phyloP scores from a whole-genome alignment of 371 early-diverging fungal species.

The Mucor plumbeus region DNA sequence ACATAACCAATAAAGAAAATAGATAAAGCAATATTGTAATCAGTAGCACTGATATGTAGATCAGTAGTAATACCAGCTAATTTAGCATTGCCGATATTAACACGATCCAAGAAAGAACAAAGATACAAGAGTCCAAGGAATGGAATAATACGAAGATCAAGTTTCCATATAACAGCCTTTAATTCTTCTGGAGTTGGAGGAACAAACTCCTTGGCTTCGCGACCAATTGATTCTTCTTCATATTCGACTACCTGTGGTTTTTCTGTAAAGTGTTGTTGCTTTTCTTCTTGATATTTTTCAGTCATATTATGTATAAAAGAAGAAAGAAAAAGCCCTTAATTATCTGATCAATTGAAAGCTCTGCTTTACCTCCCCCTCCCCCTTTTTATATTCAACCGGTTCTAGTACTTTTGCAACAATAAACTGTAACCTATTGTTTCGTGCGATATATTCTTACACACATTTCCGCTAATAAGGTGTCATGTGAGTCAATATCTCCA shows the following conservation, averaged over 20 bases:
- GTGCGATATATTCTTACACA: neutral
- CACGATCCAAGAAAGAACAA: constrained; percentile 59
- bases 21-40: constrained; percentile 65
- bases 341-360: neutral
- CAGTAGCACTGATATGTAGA: constrained; percentile 44
- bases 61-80: constrained; percentile 55
- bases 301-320: constrained; percentile 3
- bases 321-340: neutral
- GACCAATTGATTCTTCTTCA: constrained; percentile 8
- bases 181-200: constrained; percentile 31
- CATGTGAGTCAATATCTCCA: constrained; percentile 18
- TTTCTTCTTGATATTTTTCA: constrained; percentile 3
- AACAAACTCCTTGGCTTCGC: constrained; percentile 15
- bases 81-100: constrained; percentile 66
- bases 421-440: neutral
- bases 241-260: constrained; percentile 11
- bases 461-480: neutral
- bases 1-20: constrained; percentile 70
- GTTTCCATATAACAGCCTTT: constrained; percentile 43
- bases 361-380: neutral
- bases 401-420: neutral
- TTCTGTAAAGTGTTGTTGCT: neutral
- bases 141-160: constrained; percentile 50
- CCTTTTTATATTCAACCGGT: neutral
- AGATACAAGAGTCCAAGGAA: constrained; percentile 57